A percentile compares a stretch with the other conserved stretches of the same genome.
Conservation (phyloP, 2,329 filamentous ascomycete genomes). For the Talaromyces sp. region DNA sequence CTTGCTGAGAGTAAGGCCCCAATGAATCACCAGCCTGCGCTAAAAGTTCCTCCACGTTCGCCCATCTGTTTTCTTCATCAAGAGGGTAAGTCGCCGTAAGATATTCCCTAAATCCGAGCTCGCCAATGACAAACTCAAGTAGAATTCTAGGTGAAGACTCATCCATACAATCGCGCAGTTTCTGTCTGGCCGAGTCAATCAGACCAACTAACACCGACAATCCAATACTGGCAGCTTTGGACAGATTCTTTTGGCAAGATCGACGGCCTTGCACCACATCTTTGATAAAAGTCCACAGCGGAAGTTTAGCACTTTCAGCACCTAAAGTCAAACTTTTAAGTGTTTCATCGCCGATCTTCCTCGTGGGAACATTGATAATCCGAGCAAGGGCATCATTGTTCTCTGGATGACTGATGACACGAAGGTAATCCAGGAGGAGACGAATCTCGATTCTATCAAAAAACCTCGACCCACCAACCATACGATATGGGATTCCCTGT, state of each 20-base stretch:
- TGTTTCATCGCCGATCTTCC: conserved; percentile 77
- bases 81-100: conserved; percentile 69
- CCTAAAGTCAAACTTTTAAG: conserved; percentile 72
- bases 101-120: conserved; percentile 71
- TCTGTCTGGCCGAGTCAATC: conserved; percentile 57
- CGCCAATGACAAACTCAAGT: conserved; percentile 59
- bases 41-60: conserved; percentile 86
- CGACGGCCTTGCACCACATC: conserved; percentile 54
- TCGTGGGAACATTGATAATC: conserved; percentile 79
- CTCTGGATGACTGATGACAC: conserved; percentile 77
- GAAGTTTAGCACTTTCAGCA: conserved; percentile 66
- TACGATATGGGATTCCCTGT: conserved; percentile 80
- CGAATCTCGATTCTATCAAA: conserved; percentile 91
- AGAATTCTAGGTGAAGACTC: conserved; percentile 46
- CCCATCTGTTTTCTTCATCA: conserved; percentile 76
- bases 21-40: conserved; percentile 71
- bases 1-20: conserved; percentile 52
- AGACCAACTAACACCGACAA: conserved; percentile 60
- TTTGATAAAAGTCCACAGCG: conserved; percentile 74
- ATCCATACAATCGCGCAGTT: conserved; percentile 49
- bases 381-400: conserved; percentile 83
- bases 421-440: conserved; percentile 80
- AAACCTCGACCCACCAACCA: conserved; percentile 89
- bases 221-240: conserved; percentile 56
- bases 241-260: conserved; percentile 55